phyloP scores from a whole-genome alignment of 352 stramenopile species.

The Bremia lactucae region DNA sequence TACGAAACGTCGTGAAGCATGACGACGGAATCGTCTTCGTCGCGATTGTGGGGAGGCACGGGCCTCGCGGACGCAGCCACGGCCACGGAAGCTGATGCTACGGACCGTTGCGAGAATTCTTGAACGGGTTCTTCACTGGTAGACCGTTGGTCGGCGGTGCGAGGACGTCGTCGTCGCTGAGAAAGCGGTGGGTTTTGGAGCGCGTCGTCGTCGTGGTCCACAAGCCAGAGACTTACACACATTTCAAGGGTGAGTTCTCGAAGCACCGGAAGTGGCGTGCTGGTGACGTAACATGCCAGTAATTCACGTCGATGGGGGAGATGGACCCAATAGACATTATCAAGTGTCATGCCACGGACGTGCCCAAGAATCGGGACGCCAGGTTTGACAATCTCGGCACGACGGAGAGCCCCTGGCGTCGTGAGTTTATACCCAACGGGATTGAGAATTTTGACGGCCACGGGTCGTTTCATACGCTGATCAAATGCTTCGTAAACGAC shows the following conservation, averaged over 20 bases:
- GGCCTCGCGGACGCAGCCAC: not conserved
- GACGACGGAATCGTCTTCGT: slow-evolving; percentile 7
- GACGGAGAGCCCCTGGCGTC: slow-evolving; percentile 50
- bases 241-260: slow-evolving; percentile 79
- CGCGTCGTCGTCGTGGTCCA: slow-evolving; percentile 60
- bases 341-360: slow-evolving; percentile 48
- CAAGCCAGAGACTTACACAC: slow-evolving; percentile 71
- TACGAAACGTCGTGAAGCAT: slow-evolving; percentile 19
- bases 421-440: slow-evolving; percentile 91
- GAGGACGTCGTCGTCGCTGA: slow-evolving; percentile 2
- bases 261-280: slow-evolving; percentile 11
- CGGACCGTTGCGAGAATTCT: slow-evolving; percentile 7
- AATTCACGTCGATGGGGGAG: slow-evolving; percentile 50
- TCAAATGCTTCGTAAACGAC: slow-evolving; percentile 89
- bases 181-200: slow-evolving; percentile 10
- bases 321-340: slow-evolving; percentile 75
- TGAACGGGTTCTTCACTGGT: slow-evolving; percentile 31
- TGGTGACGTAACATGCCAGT: slow-evolving; percentile 54
- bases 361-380: slow-evolving; percentile 40
- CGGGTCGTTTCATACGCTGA: slow-evolving; percentile 52
- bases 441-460: slow-evolving; percentile 96
- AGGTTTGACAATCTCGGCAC: slow-evolving; percentile 81
- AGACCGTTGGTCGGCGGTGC: slow-evolving; percentile 1
- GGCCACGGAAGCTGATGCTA: slow-evolving; percentile 1
- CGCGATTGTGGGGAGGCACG: not conserved